phyloP scores from a whole-genome alignment of 371 early-diverging fungal genomes.

The Mortierella sp. region DNA sequence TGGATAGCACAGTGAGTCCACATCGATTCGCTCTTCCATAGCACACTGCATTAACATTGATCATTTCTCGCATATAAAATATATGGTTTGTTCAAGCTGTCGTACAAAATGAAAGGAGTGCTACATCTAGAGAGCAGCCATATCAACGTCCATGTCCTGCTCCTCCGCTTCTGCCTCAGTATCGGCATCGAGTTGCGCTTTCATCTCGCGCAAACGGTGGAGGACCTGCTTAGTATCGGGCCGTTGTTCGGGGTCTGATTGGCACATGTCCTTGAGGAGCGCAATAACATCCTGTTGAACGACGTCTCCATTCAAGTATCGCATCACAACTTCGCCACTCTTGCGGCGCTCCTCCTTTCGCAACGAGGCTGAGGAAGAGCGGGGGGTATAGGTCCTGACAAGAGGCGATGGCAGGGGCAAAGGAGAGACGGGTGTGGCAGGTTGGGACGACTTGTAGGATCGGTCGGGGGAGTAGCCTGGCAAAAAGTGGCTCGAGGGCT shows the following conservation, averaged over 20 bases:
- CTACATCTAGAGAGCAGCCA: neutral
- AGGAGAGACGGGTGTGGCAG: conserved; percentile 44
- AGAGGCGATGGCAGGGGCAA: conserved; percentile 43
- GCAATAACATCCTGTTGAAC: conserved; percentile 44
- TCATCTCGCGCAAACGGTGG: conserved; percentile 29
- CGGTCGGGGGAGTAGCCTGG: conserved; percentile 25
- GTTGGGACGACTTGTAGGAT: conserved; percentile 24
- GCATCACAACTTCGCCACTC: conserved; percentile 52
- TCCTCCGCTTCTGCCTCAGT: neutral
- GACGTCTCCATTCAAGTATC: conserved; percentile 60
- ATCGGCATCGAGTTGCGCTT: conserved; percentile 7
- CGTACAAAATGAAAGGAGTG: neutral
- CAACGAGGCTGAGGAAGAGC: conserved; percentile 2
- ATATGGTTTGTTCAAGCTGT: neutral
- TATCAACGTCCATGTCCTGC: conserved; percentile 10
- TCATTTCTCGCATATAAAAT: neutral
- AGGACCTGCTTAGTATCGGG: conserved; percentile 54
- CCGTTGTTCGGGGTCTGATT: conserved; percentile 43
- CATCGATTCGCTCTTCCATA: conserved; percentile 37
- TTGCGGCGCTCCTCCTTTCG: conserved; percentile 35
- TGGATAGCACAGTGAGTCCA: conserved; percentile 47
- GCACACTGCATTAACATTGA: neutral
- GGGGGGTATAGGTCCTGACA: conserved; percentile 23
- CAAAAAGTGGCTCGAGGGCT: neutral
- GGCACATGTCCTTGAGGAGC: conserved; percentile 56